A percentile compares a stretch with the other conserved stretches of the same genome.
phyloP scores from a whole-genome alignment of 2,329 filamentous ascomycete genomes.

The Pseudogymnoascus sp. region DNA sequence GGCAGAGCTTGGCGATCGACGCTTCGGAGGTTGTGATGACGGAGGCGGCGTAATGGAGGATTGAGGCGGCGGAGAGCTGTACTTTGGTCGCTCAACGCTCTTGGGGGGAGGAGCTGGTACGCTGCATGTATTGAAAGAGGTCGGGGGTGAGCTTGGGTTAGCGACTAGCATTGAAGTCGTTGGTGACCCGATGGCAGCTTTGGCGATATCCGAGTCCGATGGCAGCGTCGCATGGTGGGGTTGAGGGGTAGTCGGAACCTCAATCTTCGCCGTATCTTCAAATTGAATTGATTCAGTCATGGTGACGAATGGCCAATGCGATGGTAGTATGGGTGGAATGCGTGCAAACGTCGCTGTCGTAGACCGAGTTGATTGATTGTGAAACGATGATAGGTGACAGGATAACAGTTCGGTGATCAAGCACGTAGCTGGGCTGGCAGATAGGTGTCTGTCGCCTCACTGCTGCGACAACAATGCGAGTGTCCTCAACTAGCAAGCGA shows the following conservation, averaged over 20 bases:
- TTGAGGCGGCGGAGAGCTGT: slow-evolving; percentile 34
- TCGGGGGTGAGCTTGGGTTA: slow-evolving; percentile 26
- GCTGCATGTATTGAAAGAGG: slow-evolving; percentile 24
- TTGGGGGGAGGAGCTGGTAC: slow-evolving; percentile 21
- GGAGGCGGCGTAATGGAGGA: slow-evolving; percentile 53
- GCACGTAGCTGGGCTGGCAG: not conserved
- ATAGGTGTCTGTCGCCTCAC: not conserved
- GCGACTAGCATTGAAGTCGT: slow-evolving; percentile 9
- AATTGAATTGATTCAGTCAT: not conserved
- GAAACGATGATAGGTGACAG: not conserved
- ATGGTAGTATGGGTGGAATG: not conserved
- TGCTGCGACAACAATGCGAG: not conserved
- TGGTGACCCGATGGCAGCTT: not conserved
- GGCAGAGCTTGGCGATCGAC: slow-evolving; percentile 1
- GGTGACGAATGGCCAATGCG: not conserved
- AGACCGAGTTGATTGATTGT: not conserved
- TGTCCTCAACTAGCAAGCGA: not conserved
- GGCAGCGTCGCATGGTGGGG: slow-evolving; percentile 10
- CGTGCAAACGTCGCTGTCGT: not conserved
- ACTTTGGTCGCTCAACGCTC: slow-evolving; percentile 10
- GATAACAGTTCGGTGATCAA: not conserved
- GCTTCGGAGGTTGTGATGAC: slow-evolving; percentile 45
- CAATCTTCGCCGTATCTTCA: not conserved
- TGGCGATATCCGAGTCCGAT: slow-evolving; percentile 4
- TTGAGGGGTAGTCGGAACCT: slow-evolving; percentile 9